Base-by-base conservation (phyloP, 2,329 filamentous ascomycete genomes). In the Alternaria arbusti region DNA sequence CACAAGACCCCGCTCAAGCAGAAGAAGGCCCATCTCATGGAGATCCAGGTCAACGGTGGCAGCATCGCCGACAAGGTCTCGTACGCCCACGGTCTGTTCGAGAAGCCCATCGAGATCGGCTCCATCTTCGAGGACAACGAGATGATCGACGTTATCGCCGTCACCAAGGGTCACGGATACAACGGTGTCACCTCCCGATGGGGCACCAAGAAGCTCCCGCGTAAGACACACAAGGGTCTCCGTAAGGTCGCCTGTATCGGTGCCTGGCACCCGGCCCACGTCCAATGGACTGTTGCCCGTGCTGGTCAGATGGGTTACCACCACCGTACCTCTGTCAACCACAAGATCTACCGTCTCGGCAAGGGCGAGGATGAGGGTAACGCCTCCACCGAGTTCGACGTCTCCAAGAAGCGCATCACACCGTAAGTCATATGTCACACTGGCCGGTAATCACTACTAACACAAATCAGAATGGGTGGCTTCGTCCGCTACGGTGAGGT, bases 171-270 rank as follows among this genome's bases (percentile, higher is more conserved):
- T 89, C 94, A 98, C 88, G 96, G 96, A 84, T 98, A 93, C 92
- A 88, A 88, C 84, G 96, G 96, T 91, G 96, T 99, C 80, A 99
- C 96, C 74, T 88, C 90, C 85, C 91, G 96, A 87, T 99, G 96
- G 96, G 96, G 96, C 80, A 99, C 96, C 88, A 99, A 97, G 93
- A 99, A 98, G 93, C 93, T 99, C 81, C 96, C 96, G 78, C 93
- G 96, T 84, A 99, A 99, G 94, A 99, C 96, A 70, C 96, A 99
- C 92, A 99, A 99, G 91, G 96, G 96, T 97, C 94, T 99, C 82
- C 91, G 96, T 82, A 99, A 99, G 92, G 95, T 99, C 79, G 96
- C 96, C 82, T 99, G 96, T 97, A 99, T 99, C 85, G 96, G 96
- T 92, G 96, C 96, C 80, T 99, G 96, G 96, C 96, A 99, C 89